phyloP scores from a whole-genome alignment of 176 grass and related monocot species.

The Bothriochloa decipiens region DNA sequence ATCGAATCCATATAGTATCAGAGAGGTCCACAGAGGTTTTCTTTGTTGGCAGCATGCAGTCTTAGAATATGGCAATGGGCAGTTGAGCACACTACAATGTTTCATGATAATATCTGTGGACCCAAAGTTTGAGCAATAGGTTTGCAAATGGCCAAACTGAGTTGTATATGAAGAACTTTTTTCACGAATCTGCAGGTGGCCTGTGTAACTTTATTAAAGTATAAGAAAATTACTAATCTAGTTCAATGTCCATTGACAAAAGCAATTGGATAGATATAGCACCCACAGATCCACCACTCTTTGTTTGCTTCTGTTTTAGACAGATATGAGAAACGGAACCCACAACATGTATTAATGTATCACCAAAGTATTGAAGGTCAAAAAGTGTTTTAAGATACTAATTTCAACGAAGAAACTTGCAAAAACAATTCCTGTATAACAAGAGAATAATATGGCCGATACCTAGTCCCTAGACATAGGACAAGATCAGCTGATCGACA shows the following conservation, averaged over 20 bases:
- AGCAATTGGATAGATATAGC: background rate
- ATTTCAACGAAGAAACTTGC: slow-evolving; percentile 13
- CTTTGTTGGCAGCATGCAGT: background rate
- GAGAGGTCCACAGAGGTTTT: background rate
- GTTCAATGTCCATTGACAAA: slow-evolving; percentile 4
- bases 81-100: background rate
- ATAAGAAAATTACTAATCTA: background rate
- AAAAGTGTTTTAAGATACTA: background rate
- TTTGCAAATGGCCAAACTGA: background rate
- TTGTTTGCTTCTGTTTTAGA: slow-evolving; percentile 1
- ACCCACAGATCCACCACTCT: background rate
- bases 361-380: background rate
- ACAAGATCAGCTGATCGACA: slow-evolving; percentile 88
- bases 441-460: slow-evolving; percentile 26
- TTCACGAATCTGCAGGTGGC: background rate
- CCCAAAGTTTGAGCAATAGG: background rate
- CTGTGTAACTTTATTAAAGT: background rate
- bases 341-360: background rate
- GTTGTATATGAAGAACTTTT: background rate
- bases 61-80: background rate
- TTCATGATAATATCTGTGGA: background rate
- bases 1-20: background rate
- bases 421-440: slow-evolving; percentile 30
- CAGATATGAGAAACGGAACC: background rate
- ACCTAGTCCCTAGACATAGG: slow-evolving; percentile 97